Evolutionary conservation across 1,284 basidiomycete species (phyloP), one percentile per base, ranked within the genome.

Genomic region (Cryptococcus sp.): DNA sequence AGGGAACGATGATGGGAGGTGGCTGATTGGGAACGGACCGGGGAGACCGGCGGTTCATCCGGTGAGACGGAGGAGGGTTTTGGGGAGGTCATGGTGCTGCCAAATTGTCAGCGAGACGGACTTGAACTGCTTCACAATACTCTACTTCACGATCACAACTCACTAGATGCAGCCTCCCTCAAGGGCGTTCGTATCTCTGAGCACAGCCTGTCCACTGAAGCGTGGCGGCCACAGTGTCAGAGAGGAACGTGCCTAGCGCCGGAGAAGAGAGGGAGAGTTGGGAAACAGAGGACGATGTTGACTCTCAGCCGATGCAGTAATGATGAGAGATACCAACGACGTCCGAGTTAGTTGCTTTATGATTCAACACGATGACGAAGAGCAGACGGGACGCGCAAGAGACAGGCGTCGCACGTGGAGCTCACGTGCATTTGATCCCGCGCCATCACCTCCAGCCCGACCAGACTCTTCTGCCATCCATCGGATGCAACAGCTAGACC

Each of bases 341-440:
- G 11, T 7, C 24, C 45, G 12, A 12, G 35, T 6, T 46, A 23
- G 11, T 39, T 3, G 33, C 16, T 20, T 33, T 6, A 11, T 21
- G 35, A 43, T 52, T 42, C 50, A 5, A 44, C 45, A 20, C 18
- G 24, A 39, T 38, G 53, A 55, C 37, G 53, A 55, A 20, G 45
- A 46, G 45, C 40, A 21, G n/a, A n/a, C n/a, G n/a, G 12, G 33
- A 38, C 38, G 12, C 18, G 37, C 28, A 43, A 23, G 0, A 35
- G 24, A n/a, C n/a, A 37, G 43, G 11, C 20, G 1, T 3, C 0
- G 3, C 53, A 55, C 53, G 53, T 55, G 53, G 37, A 37, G 38
- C 52, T 56, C 53, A 55, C 53, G 53, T 55, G 53, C 21, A 37
- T 46, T 56, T 56, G 55, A 43, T 56, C 18, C 55, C 55, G 55